These are phyloP conservation scores for Linnemannia hyalina DNA, from an alignment of 192 early-diverging fungal genomes.

Conservation along the genomic window DNA sequence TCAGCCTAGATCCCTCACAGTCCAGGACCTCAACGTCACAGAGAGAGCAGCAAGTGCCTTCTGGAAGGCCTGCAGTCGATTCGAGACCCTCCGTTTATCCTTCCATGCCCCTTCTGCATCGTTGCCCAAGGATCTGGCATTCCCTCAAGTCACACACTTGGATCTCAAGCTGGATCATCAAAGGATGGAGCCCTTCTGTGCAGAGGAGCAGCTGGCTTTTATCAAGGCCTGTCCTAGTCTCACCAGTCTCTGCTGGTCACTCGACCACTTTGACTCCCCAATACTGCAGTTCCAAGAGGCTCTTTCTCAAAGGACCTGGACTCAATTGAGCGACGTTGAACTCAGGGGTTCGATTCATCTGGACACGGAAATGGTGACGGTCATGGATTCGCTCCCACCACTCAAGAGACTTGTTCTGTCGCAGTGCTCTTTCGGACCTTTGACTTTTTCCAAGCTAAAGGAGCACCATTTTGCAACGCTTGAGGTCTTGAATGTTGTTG, in stretches of 20 bases:
- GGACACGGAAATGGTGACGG: not conserved
- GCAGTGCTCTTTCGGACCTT: not conserved
- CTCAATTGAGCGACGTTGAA: not conserved
- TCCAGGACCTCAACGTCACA: not conserved
- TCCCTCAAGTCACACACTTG: not conserved
- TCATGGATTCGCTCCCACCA: not conserved
- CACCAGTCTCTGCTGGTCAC: not conserved
- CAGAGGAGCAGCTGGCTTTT: not conserved
- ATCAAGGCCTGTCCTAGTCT: not conserved
- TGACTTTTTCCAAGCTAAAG: not conserved
- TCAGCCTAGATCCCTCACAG: not conserved
- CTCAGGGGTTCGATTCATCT: not conserved
- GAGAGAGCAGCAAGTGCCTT: not conserved
- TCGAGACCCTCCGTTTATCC: not conserved
- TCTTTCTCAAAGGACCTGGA: not conserved
- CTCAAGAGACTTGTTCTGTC: not conserved
- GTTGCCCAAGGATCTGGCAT: not conserved
- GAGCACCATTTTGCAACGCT: not conserved
- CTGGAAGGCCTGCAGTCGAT: conserved; percentile 1
- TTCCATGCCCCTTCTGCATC: not conserved
- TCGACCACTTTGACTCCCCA: not conserved
- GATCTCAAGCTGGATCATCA: not conserved
- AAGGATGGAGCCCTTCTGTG: not conserved
- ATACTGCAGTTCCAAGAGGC: not conserved
- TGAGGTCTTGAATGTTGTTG: not conserved